A percentile compares a stretch with the other conserved stretches of the same genome.
Evolutionary conservation across 257 asterid species (phyloP).

Genomic region (Vinca minor): DNA sequence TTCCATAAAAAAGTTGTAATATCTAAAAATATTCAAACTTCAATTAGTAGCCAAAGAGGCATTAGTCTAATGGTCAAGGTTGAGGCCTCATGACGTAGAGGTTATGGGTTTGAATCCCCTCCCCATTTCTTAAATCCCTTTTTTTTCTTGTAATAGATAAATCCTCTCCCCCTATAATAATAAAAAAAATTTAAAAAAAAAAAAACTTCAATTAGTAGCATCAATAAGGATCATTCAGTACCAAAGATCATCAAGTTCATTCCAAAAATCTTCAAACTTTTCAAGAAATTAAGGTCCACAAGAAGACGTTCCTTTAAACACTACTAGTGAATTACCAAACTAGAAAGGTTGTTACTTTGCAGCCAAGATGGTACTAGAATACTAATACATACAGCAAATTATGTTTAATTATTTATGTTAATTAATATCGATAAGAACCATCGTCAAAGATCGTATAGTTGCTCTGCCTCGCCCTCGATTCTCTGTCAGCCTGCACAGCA

Average conservation of each 20-base stretch:
- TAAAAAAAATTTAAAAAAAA: too few species aligned
- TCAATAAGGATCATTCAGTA: background rate
- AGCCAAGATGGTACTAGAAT: background rate
- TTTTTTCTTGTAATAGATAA: too few species aligned
- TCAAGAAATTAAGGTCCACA: slow-evolving; percentile 4
- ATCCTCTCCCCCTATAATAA: too few species aligned
- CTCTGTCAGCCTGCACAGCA: slow-evolving; percentile 72
- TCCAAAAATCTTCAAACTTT: background rate
- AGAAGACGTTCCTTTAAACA: too few species aligned
- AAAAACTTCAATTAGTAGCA: too few species aligned
- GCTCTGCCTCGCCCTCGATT: slow-evolving; percentile 61
- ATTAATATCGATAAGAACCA: slow-evolving; percentile 24
- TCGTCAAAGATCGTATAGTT: slow-evolving; percentile 56
- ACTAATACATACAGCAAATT: slow-evolving; percentile 1
- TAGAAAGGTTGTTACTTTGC: background rate
- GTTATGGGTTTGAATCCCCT: too few species aligned
- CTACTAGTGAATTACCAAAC: background rate
- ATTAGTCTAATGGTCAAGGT: too few species aligned
- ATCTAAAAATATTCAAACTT: background rate
- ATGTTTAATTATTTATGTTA: too few species aligned
- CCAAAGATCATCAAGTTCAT: background rate
- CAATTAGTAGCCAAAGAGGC: too few species aligned
- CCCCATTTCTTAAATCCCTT: too few species aligned
- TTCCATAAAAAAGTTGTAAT: too few species aligned
- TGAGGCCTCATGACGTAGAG: too few species aligned